Base-by-base conservation (phyloP, 768 basidiomycete species). In the Trametes gibbosa region DNA sequence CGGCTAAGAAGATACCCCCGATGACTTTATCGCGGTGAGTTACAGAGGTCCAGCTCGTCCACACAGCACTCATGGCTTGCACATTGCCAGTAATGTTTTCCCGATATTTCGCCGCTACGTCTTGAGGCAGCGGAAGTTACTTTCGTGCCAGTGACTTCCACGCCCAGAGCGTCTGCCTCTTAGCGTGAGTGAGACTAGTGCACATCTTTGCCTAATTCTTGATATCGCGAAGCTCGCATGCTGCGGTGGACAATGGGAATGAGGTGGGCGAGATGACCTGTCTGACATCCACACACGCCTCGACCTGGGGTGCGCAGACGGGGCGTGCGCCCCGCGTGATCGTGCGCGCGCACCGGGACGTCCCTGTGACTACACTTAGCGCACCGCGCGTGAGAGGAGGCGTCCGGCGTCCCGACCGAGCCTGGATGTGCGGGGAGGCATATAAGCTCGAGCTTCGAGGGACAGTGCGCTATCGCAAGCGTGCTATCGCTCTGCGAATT, bases 341-440 rank as follows among this genome's bases (percentile, higher is more conserved):
- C 59, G 13, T 54, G 32, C n/a, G 27, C n/a, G 25, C 14, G 39
- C 19, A 53, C 45, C 54, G 47, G 53, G 21, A 41, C 16, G 37
- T 47, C 52, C 59, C 34, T 54, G 53, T 60, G 59, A 60, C 59
- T 49, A 3, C n/a, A 4, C 10, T 34, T 49, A 32, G 39, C 46
- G 25, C 39, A 50, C 39, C 32, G 16, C 23, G 29, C 59, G 59
- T 60, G 59, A 32, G 59, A 60, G 40, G 55, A 48, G 51, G 59
- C 59, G 59, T 50, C 47, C 53, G 53, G 53, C 48, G 19, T 27
- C 40, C 40, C 25, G 8, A 5, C 16, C 21, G 19, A 27, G 17
- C 23, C n/a, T n/a, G n/a, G 57, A 17, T 23, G 50, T 23, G 49
- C 4, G 29, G 10, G 29, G 42, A 46, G 32, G 12, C 43, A 58